These are phyloP conservation scores for Chlamydomonas applanata DNA, from an alignment of 139 green algal species.

Conservation along the genomic window DNA sequence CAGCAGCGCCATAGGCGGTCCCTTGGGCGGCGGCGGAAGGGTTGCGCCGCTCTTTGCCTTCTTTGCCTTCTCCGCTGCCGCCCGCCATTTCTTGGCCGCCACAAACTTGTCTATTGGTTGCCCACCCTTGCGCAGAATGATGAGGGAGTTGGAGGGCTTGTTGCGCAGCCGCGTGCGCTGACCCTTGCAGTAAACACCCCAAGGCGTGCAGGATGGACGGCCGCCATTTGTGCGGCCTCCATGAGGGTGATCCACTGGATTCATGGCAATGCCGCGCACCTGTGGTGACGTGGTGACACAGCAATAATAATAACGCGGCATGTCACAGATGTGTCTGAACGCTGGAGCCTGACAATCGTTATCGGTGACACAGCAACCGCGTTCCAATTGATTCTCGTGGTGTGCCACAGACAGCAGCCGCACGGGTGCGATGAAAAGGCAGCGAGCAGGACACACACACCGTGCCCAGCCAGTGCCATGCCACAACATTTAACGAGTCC, in stretches of 20 bases:
- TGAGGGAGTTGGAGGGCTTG: conserved; percentile 63
- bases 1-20: not conserved
- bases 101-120: conserved; percentile 60
- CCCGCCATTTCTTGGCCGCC: conserved; percentile 33
- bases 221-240: conserved; percentile 82
- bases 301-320: no score
- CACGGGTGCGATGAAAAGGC: no score
- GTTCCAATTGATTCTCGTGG: no score
- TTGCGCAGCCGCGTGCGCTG: conserved; percentile 74
- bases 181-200: conserved; percentile 88
- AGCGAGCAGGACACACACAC: no score
- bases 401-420: no score
- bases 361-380: no score
- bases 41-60: conserved; percentile 4
- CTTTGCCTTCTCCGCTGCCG: not conserved
- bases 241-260: conserved; percentile 92
- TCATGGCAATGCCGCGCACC: conserved; percentile 92
- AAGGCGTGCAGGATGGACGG: conserved; percentile 75
- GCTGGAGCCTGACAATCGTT: no score
- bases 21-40: not conserved
- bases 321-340: no score
- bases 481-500: no score
- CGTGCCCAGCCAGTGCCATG: no score
- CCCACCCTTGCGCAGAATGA: conserved; percentile 49
- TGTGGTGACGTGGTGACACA: not conserved